Conservation (phyloP, 2,329 filamentous ascomycete genomes). For the Salinomyces thailandicus region DNA sequence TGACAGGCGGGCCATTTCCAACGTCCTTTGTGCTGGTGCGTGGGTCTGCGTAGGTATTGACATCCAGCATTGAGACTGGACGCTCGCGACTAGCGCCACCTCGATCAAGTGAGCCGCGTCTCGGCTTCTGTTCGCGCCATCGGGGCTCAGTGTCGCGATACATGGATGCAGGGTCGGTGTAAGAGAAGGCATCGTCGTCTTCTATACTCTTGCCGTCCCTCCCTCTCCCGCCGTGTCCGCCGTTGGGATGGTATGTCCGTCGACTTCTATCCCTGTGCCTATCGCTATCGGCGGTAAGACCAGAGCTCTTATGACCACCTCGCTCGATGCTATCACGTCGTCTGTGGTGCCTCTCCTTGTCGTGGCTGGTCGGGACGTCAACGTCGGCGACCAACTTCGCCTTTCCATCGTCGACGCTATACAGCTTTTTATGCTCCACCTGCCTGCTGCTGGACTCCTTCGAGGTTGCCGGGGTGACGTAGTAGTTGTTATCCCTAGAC, state of each 20-base stretch:
- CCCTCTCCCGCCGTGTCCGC: conserved; percentile 13
- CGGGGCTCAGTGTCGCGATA: conserved; percentile 41
- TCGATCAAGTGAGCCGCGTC: conserved; percentile 36
- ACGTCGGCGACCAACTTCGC: conserved; percentile 29
- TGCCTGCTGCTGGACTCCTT: conserved; percentile 17
- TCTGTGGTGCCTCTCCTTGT: conserved; percentile 28
- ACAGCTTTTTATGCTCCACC: conserved; percentile 37
- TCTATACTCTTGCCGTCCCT: conserved; percentile 20
- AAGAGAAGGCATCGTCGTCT: conserved; percentile 38
- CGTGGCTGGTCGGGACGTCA: conserved; percentile 29
- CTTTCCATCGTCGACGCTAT: conserved; percentile 36
- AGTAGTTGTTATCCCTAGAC: conserved; percentile 27
- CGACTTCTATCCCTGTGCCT: conserved; percentile 18
- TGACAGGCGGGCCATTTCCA: conserved; percentile 47
- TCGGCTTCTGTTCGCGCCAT: conserved; percentile 30
- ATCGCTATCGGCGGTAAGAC: conserved; percentile 8
- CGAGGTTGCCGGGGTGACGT: conserved; percentile 28
- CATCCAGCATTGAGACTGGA: conserved; percentile 36
- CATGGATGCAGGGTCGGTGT: conserved; percentile 42
- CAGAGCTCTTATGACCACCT: conserved; percentile 13
- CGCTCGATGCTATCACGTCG: conserved; percentile 25
- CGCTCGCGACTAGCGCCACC: conserved; percentile 29
- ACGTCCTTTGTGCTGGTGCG: conserved; percentile 26
- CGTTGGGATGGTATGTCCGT: conserved; percentile 22
- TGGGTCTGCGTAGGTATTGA: conserved; percentile 16